A percentile compares a stretch with the other conserved stretches of the same genome.
Evolutionary conservation across 1,139 yeast genomes (phyloP).

Genomic region (Saccharomyces pastorianus): DNA sequence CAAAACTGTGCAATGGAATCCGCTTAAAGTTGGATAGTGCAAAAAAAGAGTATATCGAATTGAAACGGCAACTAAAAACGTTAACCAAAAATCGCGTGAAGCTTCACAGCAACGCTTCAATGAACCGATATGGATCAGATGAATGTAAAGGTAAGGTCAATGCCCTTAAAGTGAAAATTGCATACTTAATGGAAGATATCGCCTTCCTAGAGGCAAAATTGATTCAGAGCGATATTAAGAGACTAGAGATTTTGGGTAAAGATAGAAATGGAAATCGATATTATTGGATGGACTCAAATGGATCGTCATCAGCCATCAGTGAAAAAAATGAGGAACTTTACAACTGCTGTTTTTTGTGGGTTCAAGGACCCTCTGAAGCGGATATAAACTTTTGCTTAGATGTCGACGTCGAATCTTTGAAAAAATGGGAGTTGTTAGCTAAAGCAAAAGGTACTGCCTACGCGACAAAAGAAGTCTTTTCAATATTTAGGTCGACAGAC

Average conservation of each 20-base stretch:
- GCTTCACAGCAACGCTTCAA: background rate
- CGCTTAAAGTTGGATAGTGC: background rate
- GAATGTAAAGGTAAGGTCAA: constrained; percentile 8
- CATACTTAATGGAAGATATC: constrained; percentile 41
- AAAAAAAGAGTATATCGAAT: background rate
- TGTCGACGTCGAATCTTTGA: background rate
- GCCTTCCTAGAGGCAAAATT: constrained; percentile 48
- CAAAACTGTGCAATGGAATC: background rate
- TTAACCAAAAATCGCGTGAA: background rate
- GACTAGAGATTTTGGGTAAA: constrained; percentile 69
- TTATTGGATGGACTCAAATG: constrained; percentile 93
- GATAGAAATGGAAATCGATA: constrained; percentile 80
- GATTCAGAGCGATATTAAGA: constrained; percentile 65
- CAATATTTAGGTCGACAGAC: background rate
- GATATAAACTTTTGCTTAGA: background rate
- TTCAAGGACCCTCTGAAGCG: constrained; percentile 5
- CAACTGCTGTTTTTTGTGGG: background rate
- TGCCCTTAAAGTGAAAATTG: constrained; percentile 28
- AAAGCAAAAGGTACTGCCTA: background rate
- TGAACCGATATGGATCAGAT: constrained; percentile 1
- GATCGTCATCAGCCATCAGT: constrained; percentile 43
- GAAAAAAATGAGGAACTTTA: background rate
- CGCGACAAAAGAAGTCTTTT: background rate
- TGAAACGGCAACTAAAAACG: background rate
- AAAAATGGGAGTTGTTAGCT: background rate